Evolutionary conservation across 495 filamentous ascomycete genomes (phyloP), one percentile per base, ranked within the genome.

Genomic region (Pseudoneurospora amorphoporcata): DNA sequence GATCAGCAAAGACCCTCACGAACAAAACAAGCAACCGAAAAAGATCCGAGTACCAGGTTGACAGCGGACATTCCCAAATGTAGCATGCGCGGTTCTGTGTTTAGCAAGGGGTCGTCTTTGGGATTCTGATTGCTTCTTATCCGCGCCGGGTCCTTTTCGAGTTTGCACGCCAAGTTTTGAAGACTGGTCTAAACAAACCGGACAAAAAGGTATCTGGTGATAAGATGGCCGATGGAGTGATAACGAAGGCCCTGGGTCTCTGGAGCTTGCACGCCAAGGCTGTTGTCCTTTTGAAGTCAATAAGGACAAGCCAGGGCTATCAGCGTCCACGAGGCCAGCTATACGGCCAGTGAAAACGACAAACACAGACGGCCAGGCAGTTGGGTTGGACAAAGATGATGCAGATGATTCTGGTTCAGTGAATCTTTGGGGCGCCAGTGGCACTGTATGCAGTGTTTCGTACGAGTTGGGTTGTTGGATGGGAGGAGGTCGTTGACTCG

Each of bases 361-460:
- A 32, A 69, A 70, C 69, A 72, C 69, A 73, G 73, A 68, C 74
- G 68, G 70, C 68, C 71, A 71, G 69, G 72, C 72, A 42, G 71
- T 69, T 70, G 58, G 72, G 83, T 84, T 74, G 75, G 81, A 84
- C 84, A 82, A 65, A 83, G 82, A 84, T 82, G 81, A 78, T 82
- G 82, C 79, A 79, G 77, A 82, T 80, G 78, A 78, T 79, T 80
- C 82, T 76, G 74, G 77, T 74, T 82, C 75, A 81, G 79, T 78
- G 79, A 78, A 81, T 79, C 75, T 76, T 82, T 73, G 81, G 73
- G 76, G 77, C 74, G 76, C 79, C 76, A 81, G 82, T 82, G 76
- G 78, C 77, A 84, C 82, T 80, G 77, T 80, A 82, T 81, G 79
- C 79, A 77, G 81, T 80, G 76, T 81, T 75, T 81, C 76, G 81